Evolutionary conservation across 176 grass and related monocot genomes (phyloP).

Genomic region (Luzula sylvatica): DNA sequence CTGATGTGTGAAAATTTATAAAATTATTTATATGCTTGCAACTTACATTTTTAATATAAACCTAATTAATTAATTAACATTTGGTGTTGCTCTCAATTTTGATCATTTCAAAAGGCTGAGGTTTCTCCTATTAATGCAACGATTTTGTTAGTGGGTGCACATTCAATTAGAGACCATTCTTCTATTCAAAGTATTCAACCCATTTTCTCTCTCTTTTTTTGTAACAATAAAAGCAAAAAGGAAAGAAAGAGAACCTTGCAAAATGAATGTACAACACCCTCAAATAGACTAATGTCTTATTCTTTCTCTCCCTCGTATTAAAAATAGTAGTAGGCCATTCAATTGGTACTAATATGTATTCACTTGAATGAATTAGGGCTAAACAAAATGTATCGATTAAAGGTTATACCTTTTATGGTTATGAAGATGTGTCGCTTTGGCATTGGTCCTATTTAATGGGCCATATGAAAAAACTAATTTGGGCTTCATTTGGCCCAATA

Average conservation of each 20-base stretch:
- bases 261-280: slow-evolving; percentile 14
- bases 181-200: slow-evolving; percentile 8
- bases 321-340: neutral
- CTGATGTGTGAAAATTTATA: neutral
- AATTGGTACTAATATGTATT: neutral
- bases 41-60: no score
- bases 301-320: neutral
- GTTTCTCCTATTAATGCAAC: slow-evolving; percentile 2
- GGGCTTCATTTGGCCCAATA: no score
- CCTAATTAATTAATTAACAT: no score
- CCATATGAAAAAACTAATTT: no score
- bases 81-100: slow-evolving; percentile 1
- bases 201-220: slow-evolving; percentile 7
- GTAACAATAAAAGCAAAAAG: neutral
- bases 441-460: no score
- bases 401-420: neutral
- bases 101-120: neutral
- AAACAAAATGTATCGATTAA: neutral
- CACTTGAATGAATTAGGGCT: neutral
- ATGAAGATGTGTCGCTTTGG: no score
- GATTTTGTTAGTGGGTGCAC: slow-evolving; percentile 10
- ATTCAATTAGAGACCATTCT: slow-evolving; percentile 14
- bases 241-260: slow-evolving; percentile 5
- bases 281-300: neutral
- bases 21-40: neutral